A percentile compares a stretch with the other conserved stretches of the same genome.
Evolutionary conservation across 805 yeast species (phyloP).

Genomic region (Yarrowia alimentaria): DNA sequence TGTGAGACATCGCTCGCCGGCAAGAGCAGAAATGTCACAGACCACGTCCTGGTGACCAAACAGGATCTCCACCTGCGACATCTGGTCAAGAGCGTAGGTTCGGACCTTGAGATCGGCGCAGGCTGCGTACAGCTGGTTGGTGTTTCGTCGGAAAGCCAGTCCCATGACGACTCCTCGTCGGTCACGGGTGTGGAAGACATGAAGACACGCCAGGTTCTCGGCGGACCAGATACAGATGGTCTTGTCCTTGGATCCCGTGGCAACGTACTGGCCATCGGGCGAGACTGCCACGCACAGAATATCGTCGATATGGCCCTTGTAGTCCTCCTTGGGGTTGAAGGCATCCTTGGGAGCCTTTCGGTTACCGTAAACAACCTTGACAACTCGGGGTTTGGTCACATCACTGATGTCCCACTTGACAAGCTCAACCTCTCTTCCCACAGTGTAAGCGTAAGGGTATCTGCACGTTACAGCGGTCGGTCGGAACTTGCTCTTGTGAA

Average conservation of each 20-base stretch:
- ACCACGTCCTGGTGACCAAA: conserved; percentile 96
- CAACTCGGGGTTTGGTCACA: conserved; percentile 58
- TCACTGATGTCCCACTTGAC: conserved; percentile 74
- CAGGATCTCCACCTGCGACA: conserved; percentile 83
- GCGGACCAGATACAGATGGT: conserved; percentile 82
- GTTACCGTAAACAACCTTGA: conserved; percentile 60
- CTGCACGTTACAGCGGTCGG: conserved; percentile 49
- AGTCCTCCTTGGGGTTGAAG: conserved; percentile 48
- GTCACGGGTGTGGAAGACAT: conserved; percentile 72
- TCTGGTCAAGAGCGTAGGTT: conserved; percentile 79
- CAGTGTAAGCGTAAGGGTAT: conserved; percentile 68
- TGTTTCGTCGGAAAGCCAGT: conserved; percentile 70
- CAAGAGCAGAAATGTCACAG: conserved; percentile 74
- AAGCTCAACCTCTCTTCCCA: conserved; percentile 75
- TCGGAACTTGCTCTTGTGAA: conserved; percentile 13
- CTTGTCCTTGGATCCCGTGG: conserved; percentile 86
- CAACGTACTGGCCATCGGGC: conserved; percentile 83
- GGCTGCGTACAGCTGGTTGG: conserved; percentile 86
- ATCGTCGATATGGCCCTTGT: conserved; percentile 74
- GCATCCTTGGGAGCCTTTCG: conserved; percentile 31
- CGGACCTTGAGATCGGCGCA: conserved; percentile 90
- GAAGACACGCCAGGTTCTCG: conserved; percentile 70
- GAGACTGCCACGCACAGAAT: conserved; percentile 77
- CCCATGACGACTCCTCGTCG: conserved; percentile 70
- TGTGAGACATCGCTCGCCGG: conserved; percentile 88